These are phyloP conservation scores for Lyophyllum decastes DNA, from an alignment of 768 basidiomycete genomes.

Conservation along the genomic window DNA sequence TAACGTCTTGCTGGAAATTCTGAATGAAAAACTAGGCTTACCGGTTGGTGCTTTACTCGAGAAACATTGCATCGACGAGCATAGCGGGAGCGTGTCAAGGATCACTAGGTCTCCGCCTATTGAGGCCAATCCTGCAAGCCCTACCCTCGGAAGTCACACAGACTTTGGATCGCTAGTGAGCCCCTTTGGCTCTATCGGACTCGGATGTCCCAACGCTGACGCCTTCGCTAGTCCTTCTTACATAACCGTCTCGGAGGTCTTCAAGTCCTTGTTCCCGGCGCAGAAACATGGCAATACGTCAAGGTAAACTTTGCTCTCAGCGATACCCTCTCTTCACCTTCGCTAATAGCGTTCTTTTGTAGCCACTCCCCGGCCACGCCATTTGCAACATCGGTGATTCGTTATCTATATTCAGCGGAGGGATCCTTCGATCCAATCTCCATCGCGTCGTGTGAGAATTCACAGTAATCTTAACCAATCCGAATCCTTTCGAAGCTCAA, in stretches of 20 bases:
- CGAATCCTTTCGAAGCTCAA: no score
- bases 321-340: not conserved
- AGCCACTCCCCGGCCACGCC: constrained; percentile 55
- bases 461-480: no score
- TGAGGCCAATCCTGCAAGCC: constrained; percentile 33
- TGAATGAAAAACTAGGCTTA: constrained; percentile 57
- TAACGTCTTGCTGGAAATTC: constrained; percentile 48
- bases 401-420: constrained; percentile 20
- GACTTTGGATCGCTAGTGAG: constrained; percentile 74
- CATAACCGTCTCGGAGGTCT: constrained; percentile 72
- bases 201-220: no score
- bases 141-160: constrained; percentile 57
- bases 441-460: constrained; percentile 15
- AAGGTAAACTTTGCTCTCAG: constrained; percentile 45
- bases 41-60: constrained; percentile 45
- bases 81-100: constrained; percentile 60
- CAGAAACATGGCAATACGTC: constrained; percentile 67
- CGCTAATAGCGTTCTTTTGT: not conserved
- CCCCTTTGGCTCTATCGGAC: no score
- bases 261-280: constrained; percentile 64
- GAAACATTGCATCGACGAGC: constrained; percentile 45
- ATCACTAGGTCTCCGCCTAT: constrained; percentile 50
- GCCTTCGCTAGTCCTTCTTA: constrained; percentile 59
- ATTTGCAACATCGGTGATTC: constrained; percentile 51
- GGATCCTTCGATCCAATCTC: constrained; percentile 22